Base-by-base conservation (phyloP, 2,329 filamentous ascomycete species). In the Phialophora expanda region DNA sequence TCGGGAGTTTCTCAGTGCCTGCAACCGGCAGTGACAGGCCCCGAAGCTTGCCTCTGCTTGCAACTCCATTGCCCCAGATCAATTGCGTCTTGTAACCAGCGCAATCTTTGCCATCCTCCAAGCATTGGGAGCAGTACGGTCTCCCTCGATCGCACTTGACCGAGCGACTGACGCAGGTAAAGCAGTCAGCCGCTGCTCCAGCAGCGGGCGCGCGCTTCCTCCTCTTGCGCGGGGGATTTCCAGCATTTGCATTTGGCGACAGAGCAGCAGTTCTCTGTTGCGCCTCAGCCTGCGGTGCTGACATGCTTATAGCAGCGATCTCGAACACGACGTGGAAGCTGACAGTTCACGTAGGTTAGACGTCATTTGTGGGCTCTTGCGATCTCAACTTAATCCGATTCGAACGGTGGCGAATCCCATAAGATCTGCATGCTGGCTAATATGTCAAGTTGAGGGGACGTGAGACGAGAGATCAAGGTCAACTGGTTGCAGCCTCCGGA, bases 11-110 rank as follows among this genome's bases (percentile, higher is more conserved):
- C 55, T 78, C 75, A 17, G 79, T 78, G 61, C 82, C 83, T 46
- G 83, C 82, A 59, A 89, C 80, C 9, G 87, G 87, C 65, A 96
- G 82, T 64, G 93, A 93, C 72, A 97, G 84, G 46, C 94, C 94
- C 68, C 94, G 88, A 69, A 98, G 87, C 83, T 98, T 98, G 76
- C 94, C 94, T 74, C 94, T 89, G 79, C 93, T 97, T 64, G 94
- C 94, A 66, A 98, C 94, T 59, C 94, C 94, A 56, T 97, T 92
- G 50, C 93, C 93, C 94, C 94, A 98, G 55, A 94, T 98, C 79
- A 98, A 84, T 73, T 94, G 93, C 17, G 94, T 98, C 81, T 96
- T 96, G 84, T 98, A 98, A 66, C 94, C 94, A 30, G 92, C 93
- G 81, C 94, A 98, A 76, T 96, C 93, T 77, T 92, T 93, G 70